These are phyloP conservation scores for Dimocarpus longan DNA, from an alignment of 345 rosid genomes.

Conservation along the genomic window DNA sequence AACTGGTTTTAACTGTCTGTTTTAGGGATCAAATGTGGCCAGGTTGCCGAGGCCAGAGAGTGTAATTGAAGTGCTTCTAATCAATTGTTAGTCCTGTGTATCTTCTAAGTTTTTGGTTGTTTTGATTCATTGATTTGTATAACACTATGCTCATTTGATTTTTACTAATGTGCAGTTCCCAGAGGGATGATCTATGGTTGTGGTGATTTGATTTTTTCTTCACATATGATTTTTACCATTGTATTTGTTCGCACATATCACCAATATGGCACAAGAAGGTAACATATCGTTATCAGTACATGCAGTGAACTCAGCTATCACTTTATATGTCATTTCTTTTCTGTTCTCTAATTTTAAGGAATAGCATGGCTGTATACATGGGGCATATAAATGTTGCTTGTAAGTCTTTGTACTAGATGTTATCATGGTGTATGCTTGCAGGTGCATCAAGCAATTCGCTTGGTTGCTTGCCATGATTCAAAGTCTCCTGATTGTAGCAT, in stretches of 20 bases:
- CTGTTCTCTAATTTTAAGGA: background rate
- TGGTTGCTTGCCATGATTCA: conserved; percentile 74
- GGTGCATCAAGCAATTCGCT: conserved; percentile 70
- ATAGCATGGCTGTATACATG: background rate
- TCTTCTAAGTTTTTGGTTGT: background rate
- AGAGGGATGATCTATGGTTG: conserved; percentile 69
- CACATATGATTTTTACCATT: conserved; percentile 83
- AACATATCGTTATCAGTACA: background rate
- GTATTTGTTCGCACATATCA: conserved; percentile 80
- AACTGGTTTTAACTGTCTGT: conserved; percentile 13
- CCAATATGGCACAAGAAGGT: conserved; percentile 71
- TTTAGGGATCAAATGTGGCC: conserved; percentile 77
- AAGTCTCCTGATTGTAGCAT: conserved; percentile 85
- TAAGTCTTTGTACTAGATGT: background rate
- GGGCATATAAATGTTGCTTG: background rate
- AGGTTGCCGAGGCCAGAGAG: conserved; percentile 63
- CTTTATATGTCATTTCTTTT: background rate
- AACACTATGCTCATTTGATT: conserved; percentile 20
- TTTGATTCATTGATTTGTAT: background rate
- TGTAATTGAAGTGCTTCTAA: conserved; percentile 56
- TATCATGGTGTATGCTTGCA: conserved; percentile 24
- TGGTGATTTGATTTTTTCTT: conserved; percentile 90
- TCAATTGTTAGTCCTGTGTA: conserved; percentile 52
- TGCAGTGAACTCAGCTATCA: background rate
- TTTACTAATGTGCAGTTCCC: conserved; percentile 61